Evolutionary conservation across 371 early-diverging fungal species (phyloP), one percentile per base, ranked within the genome.

Genomic region (Chytridiales sp.): DNA sequence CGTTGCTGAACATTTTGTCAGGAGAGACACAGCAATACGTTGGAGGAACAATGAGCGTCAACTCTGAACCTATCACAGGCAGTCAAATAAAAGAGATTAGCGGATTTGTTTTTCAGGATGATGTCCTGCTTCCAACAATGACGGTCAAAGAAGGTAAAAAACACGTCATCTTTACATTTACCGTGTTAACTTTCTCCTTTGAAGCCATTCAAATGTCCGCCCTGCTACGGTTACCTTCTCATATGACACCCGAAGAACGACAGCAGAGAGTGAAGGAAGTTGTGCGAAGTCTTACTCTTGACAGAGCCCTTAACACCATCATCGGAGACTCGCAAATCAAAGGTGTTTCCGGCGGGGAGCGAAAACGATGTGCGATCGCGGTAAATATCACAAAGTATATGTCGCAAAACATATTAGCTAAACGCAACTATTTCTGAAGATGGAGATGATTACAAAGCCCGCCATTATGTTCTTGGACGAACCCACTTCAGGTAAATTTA

Each of bases 331-430:
- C 41, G 22, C 34, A 17, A 6, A 15, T 68, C 38, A 83, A 90
- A 44, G 92, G 92, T 11, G 81, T 93, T 15, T 88, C 87, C n/a
- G 96, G 96, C 22, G 97, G 97, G 47, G 95, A 96, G 62, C 40
- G 59, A 11, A 64, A 58, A 30, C 49, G 73, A 85, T 58, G 88
- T 89, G 73, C 85, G 89, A 67, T 61, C 15, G 68, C 70, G 17
- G 68, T 77, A 29, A 77, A 66, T 31, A 68, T 68, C n/a, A n/a
- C n/a, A n/a, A n/a, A n/a, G 51, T 66, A 68, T 13, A 51, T 38
- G 19, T 8, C 13, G 22, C 52, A 32, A 26, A 11, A 31, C 31
- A 48, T 8, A n/a, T 51, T 8, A 35, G 31, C 11, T 11, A 13
- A 17, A 35, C 9, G 11, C 6, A n/a, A n/a, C n/a, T n/a, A n/a